phyloP scores from a whole-genome alignment of 2,329 filamentous ascomycete species.

The Nectriaceae sp. region DNA sequence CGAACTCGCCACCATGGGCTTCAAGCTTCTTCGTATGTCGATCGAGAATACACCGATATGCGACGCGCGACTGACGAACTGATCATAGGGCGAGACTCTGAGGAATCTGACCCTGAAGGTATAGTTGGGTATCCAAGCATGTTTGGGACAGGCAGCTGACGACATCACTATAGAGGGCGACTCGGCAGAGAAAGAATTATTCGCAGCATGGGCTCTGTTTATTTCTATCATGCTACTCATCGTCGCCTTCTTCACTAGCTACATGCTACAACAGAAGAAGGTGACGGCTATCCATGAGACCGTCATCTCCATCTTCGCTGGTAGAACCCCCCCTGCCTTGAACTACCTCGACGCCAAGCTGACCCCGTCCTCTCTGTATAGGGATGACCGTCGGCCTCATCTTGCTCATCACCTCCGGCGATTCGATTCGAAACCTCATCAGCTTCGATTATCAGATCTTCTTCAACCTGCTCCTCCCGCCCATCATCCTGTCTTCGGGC shows the following conservation, averaged over 20 bases:
- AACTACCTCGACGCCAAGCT: slow-evolving; percentile 19
- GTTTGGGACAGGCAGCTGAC: slow-evolving; percentile 19
- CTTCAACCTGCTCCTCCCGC: slow-evolving; percentile 97
- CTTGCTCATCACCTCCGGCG: slow-evolving; percentile 77
- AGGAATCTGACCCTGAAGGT: slow-evolving; percentile 40
- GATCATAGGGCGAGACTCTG: slow-evolving; percentile 29
- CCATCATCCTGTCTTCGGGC: slow-evolving; percentile 94
- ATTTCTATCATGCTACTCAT: slow-evolving; percentile 95
- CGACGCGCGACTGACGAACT: slow-evolving; percentile 21
- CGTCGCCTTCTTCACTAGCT: slow-evolving; percentile 93
- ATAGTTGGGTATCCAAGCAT: slow-evolving; percentile 6
- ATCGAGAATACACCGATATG: slow-evolving; percentile 4
- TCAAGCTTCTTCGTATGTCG: slow-evolving; percentile 34
- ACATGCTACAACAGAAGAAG: slow-evolving; percentile 93
- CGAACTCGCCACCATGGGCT: slow-evolving; percentile 31
- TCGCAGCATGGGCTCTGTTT: slow-evolving; percentile 95
- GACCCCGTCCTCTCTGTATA: slow-evolving; percentile 40
- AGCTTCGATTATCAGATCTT: slow-evolving; percentile 99
- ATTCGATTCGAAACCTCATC: slow-evolving; percentile 85
- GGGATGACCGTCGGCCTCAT: slow-evolving; percentile 95
- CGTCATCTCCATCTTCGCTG: slow-evolving; percentile 96
- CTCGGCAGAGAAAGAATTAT: slow-evolving; percentile 88
- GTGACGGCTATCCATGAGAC: slow-evolving; percentile 98
- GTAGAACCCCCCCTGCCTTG: slow-evolving; percentile 42
- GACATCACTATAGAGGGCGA: slow-evolving; percentile 60